Evolutionary conservation across 306 rosid genomes (phyloP).

Genomic region (Vigna nakashimae): DNA sequence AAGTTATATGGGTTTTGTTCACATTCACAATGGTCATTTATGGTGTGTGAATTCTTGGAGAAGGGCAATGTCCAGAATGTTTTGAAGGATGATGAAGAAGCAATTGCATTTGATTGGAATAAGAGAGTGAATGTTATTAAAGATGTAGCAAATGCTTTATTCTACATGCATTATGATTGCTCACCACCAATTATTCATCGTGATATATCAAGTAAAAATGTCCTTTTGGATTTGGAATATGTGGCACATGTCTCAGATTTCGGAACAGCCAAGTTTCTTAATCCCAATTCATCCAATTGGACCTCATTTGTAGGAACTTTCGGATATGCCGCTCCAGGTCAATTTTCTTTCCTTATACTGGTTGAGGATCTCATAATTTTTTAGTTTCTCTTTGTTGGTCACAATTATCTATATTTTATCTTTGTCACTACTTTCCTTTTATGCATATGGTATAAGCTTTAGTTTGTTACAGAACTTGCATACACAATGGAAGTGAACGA

Average conservation of each 20-base stretch:
- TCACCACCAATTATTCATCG: conserved; percentile 32
- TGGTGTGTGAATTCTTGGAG: conserved; percentile 39
- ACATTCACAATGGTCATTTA: conserved; percentile 6
- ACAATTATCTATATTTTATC: not conserved
- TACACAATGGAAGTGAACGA: too few relatives aligned
- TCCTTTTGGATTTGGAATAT: conserved; percentile 29
- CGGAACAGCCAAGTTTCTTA: conserved; percentile 26
- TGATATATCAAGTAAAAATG: conserved; percentile 14
- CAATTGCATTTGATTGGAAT: not conserved
- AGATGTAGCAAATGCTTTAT: not conserved
- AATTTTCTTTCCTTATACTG: not conserved
- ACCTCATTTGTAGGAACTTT: conserved; percentile 34
- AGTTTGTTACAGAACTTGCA: too few relatives aligned
- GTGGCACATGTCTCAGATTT: conserved; percentile 19
- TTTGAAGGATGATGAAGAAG: conserved; percentile 2
- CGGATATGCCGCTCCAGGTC: conserved; percentile 36
- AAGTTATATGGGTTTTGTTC: conserved; percentile 40
- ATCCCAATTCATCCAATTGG: conserved; percentile 9
- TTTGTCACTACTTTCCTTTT: too few relatives aligned
- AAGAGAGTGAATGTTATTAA: not conserved
- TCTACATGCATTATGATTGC: not conserved
- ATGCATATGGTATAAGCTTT: too few relatives aligned
- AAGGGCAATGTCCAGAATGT: not conserved
- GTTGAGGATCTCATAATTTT: not conserved
- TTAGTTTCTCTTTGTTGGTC: not conserved